Conservation (phyloP, 352 stramenopile species). For the Pythium chondricola region DNA sequence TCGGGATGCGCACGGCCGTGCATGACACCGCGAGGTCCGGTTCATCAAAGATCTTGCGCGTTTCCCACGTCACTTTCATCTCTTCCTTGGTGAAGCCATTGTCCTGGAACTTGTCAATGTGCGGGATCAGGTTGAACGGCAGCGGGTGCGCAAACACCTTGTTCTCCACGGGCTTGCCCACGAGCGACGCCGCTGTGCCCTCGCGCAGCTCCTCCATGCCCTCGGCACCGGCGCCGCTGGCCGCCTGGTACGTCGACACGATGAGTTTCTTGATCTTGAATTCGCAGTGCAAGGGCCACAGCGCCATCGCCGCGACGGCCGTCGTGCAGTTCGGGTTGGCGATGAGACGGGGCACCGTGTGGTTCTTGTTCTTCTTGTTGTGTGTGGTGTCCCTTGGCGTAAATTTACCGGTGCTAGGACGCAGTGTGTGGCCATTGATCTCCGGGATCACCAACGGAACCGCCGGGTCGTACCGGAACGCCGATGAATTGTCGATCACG, state of each 20-base stretch:
- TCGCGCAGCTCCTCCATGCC: slow-evolving; percentile 95
- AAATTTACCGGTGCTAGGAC: too few species aligned
- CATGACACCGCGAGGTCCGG: slow-evolving; percentile 80
- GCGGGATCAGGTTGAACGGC: slow-evolving; percentile 98
- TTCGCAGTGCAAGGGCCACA: slow-evolving; percentile 95
- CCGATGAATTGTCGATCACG: slow-evolving; percentile 99
- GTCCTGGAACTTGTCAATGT: slow-evolving; percentile 99
- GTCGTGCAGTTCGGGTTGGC: slow-evolving; percentile 99
- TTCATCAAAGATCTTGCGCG: slow-evolving; percentile 95
- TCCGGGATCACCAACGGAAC: slow-evolving; percentile 94
- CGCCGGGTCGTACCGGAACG: slow-evolving; percentile 90
- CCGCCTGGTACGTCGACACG: slow-evolving; percentile 94
- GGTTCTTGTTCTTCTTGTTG: slow-evolving; percentile 34
- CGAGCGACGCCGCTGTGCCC: slow-evolving; percentile 75
- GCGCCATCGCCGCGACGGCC: slow-evolving; percentile 95
- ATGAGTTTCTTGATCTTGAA: slow-evolving; percentile 96
- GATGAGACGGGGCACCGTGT: slow-evolving; percentile 85
- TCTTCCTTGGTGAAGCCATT: slow-evolving; percentile 99
- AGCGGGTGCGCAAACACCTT: slow-evolving; percentile 97
- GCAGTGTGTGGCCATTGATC: slow-evolving; percentile 90
- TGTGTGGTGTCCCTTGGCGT: too few species aligned
- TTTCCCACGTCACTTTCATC: slow-evolving; percentile 99
- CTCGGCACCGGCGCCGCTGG: slow-evolving; percentile 85
- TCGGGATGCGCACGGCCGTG: slow-evolving; percentile 96
- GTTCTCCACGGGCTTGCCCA: slow-evolving; percentile 69